Evolutionary conservation across 2,329 filamentous ascomycete genomes (phyloP).

Genomic region (Cytospora paraplurivora): DNA sequence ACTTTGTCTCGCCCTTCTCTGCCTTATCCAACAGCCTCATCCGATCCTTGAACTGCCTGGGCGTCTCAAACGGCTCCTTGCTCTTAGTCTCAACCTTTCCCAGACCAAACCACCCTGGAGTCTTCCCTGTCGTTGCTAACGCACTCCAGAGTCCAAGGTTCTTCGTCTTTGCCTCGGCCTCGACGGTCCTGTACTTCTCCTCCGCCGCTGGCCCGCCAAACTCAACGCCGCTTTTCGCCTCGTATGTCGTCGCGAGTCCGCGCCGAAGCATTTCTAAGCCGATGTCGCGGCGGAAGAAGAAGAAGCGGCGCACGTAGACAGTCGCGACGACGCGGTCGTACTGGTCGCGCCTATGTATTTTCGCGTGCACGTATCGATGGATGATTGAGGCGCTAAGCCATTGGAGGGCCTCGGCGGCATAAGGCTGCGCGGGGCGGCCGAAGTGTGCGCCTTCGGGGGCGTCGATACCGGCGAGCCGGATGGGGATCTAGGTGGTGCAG

Average conservation of each 20-base stretch:
- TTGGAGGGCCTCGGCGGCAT: conserved; percentile 73
- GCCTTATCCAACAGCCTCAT: conserved; percentile 38
- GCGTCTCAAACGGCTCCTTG: conserved; percentile 66
- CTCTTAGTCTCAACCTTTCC: conserved; percentile 23
- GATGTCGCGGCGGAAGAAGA: conserved; percentile 74
- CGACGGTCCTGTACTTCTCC: conserved; percentile 64
- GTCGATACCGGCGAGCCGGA: conserved; percentile 89
- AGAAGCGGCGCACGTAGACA: conserved; percentile 69
- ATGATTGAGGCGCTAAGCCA: conserved; percentile 78
- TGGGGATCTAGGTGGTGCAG: conserved; percentile 64
- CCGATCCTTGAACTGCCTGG: conserved; percentile 79
- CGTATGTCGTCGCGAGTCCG: conserved; percentile 88
- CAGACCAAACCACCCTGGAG: conserved; percentile 42
- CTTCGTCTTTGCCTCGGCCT: conserved; percentile 65
- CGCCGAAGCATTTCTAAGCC: conserved; percentile 85
- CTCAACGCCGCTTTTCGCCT: conserved; percentile 86
- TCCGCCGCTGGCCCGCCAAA: conserved; percentile 72
- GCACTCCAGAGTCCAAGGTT: conserved; percentile 72
- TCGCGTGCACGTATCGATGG: conserved; percentile 74
- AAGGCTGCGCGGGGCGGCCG: conserved; percentile 83
- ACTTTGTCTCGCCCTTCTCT: conserved; percentile 34
- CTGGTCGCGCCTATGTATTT: conserved; percentile 83
- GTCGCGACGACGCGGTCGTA: conserved; percentile 90
- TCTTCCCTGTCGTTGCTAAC: conserved; percentile 48
- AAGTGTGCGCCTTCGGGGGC: conserved; percentile 94